Percentiles rank a stretch among this genome's conserved stretches.
These are phyloP conservation scores for Marchantia paleacea DNA, from an alignment of 225 moss, liverwort and hornwort species.

Conservation along the genomic window DNA sequence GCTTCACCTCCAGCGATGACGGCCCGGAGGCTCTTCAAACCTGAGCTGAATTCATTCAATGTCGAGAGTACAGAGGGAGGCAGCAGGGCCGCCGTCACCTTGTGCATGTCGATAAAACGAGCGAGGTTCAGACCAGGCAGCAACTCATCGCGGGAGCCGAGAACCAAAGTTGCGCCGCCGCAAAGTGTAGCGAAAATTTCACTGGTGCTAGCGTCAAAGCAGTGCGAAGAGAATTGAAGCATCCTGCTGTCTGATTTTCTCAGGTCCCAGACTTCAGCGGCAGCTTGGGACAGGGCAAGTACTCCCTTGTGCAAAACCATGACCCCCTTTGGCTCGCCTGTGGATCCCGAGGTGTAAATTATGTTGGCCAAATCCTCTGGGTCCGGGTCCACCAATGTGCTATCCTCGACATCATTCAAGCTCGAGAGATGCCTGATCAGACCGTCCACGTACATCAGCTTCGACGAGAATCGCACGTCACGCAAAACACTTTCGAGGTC, in stretches of 20 bases:
- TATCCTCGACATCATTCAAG: not conserved
- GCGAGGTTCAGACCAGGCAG: constrained; percentile 3
- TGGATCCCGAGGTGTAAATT: constrained; percentile 8
- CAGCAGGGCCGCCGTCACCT: not conserved
- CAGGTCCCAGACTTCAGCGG: not conserved
- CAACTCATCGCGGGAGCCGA: not conserved
- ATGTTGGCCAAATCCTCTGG: not conserved
- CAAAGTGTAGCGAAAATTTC: constrained; percentile 5
- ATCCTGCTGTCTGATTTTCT: not conserved
- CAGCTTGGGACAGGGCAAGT: not conserved
- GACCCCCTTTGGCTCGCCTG: constrained; percentile 10
- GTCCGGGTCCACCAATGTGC: not conserved
- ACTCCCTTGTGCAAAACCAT: not conserved
- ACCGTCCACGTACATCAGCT: not conserved
- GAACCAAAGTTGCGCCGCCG: not conserved
- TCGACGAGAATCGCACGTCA: not conserved
- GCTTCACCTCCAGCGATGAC: constrained; percentile 11
- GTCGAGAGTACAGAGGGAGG: constrained; percentile 5
- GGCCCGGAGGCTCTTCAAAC: not conserved
- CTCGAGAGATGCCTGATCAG: not conserved
- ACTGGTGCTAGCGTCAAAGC: not conserved
- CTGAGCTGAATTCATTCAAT: not conserved
- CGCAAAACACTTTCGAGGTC: not conserved
- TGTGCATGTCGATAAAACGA: not conserved
- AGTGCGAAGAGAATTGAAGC: constrained; percentile 4